Percentiles rank a stretch among this genome's conserved stretches.
Conservation (phyloP, 208 protist genomes). For the Leishmania major region DNA sequence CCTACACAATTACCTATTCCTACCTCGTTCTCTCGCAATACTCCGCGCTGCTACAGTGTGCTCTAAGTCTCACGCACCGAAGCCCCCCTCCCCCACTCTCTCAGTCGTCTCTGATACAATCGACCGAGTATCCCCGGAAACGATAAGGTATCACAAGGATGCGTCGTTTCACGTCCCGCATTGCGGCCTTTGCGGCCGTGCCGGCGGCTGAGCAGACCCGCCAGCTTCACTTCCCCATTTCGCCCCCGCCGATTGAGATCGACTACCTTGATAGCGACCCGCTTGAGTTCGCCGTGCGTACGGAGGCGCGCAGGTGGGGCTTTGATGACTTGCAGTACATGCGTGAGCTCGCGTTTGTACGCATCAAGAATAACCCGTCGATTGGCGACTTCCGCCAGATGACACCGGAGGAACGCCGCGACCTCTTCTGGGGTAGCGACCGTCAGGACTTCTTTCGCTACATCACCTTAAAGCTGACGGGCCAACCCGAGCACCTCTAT, state of each 20-base stretch:
- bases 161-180: constrained; percentile 45
- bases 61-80: not conserved
- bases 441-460: constrained; percentile 89
- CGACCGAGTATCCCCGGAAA: too few relatives aligned
- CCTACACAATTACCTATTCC: not conserved
- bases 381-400: constrained; percentile 86
- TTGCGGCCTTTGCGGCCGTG: constrained; percentile 32
- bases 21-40: not conserved
- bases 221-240: constrained; percentile 83
- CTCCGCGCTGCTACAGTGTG: not conserved
- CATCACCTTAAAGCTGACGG: constrained; percentile 72
- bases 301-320: constrained; percentile 87
- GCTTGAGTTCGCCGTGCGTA: constrained; percentile 86
- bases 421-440: constrained; percentile 89
- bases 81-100: not conserved
- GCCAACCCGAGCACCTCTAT: constrained; percentile 87
- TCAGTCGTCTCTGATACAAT: not conserved
- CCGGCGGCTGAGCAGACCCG: constrained; percentile 41
- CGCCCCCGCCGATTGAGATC: constrained; percentile 81
- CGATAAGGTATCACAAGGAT: constrained; percentile 13
- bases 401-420: constrained; percentile 81
- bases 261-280: constrained; percentile 88
- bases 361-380: constrained; percentile 89
- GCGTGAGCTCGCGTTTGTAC: constrained; percentile 89
- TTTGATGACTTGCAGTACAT: constrained; percentile 90